Evolutionary conservation across 371 early-diverging fungal species (phyloP).

Genomic region (Rhizopus arrhizus): DNA sequence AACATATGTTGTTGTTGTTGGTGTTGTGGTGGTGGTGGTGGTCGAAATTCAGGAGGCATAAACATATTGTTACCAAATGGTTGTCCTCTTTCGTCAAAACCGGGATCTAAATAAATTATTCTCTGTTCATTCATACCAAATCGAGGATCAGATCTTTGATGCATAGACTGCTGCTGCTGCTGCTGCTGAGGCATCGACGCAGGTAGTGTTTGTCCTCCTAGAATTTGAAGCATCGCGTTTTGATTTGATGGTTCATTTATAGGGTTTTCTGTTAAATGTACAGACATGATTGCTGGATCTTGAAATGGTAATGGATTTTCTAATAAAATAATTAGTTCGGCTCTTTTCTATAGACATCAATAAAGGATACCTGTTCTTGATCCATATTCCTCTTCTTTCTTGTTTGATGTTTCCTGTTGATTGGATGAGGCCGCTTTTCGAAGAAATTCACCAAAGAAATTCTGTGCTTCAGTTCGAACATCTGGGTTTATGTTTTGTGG

Average conservation of each 20-base stretch:
- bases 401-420: conserved; percentile 21
- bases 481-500: conserved; percentile 11
- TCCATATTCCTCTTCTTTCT: conserved; percentile 10
- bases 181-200: conserved; percentile 8
- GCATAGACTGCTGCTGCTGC: conserved; percentile 16
- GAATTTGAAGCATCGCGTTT: conserved; percentile 40
- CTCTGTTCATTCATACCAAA: neutral
- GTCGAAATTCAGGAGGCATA: neutral
- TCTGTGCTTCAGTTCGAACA: conserved; percentile 58
- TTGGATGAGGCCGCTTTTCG: conserved; percentile 65
- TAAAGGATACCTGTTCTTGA: conserved; percentile 8
- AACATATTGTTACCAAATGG: neutral
- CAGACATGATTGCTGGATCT: conserved; percentile 74
- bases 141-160: conserved; percentile 2
- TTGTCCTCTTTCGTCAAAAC: neutral
- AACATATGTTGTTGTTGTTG: neutral
- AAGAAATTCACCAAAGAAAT: conserved; percentile 70
- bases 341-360: neutral
- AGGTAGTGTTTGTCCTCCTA: conserved; percentile 38
- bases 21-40: neutral
- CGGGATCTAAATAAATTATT: neutral
- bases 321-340: neutral
- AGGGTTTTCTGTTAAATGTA: conserved; percentile 43
- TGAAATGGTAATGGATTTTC: conserved; percentile 41
- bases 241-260: conserved; percentile 19